Evolutionary conservation across 2,329 filamentous ascomycete species (phyloP).

Genomic region (Venturia oleaginea): DNA sequence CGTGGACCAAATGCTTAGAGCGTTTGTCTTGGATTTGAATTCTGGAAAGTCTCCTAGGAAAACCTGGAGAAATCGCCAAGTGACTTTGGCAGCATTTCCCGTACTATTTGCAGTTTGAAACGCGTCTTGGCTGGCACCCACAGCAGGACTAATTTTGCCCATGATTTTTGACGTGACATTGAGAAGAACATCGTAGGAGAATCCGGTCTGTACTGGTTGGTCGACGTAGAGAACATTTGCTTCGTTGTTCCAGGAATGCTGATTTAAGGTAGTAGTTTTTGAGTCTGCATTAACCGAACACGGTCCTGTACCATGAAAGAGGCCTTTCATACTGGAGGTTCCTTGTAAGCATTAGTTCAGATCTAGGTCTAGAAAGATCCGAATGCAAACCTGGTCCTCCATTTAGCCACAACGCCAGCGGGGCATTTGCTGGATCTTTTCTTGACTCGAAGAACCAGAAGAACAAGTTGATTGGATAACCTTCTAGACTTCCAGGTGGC

Average conservation of each 20-base stretch:
- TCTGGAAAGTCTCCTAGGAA: constrained; percentile 43
- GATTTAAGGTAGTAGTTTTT: constrained; percentile 42
- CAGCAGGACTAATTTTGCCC: neutral
- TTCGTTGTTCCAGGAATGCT: constrained; percentile 55
- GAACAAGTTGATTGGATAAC: constrained; percentile 31
- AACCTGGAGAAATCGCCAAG: constrained; percentile 52
- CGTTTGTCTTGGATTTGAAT: constrained; percentile 18
- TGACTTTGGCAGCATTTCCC: constrained; percentile 41
- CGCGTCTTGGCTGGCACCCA: neutral
- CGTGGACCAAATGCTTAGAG: constrained; percentile 26
- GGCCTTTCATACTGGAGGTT: constrained; percentile 7
- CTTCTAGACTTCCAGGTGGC: constrained; percentile 40
- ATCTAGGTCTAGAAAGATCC: constrained; percentile 20
- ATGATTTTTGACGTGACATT: constrained; percentile 24
- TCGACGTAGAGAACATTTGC: constrained; percentile 46
- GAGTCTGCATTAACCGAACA: constrained; percentile 46
- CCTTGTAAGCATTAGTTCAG: constrained; percentile 28
- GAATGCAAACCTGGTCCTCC: constrained; percentile 46
- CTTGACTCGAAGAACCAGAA: constrained; percentile 58
- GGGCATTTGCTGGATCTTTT: constrained; percentile 45
- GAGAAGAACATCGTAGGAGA: constrained; percentile 38
- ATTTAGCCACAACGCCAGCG: constrained; percentile 32
- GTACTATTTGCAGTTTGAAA: constrained; percentile 39
- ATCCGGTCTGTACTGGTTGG: constrained; percentile 48
- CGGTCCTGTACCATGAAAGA: constrained; percentile 39